Evolutionary conservation across 805 yeast genomes (phyloP).

Genomic region (Zygoascus ofunaensis): DNA sequence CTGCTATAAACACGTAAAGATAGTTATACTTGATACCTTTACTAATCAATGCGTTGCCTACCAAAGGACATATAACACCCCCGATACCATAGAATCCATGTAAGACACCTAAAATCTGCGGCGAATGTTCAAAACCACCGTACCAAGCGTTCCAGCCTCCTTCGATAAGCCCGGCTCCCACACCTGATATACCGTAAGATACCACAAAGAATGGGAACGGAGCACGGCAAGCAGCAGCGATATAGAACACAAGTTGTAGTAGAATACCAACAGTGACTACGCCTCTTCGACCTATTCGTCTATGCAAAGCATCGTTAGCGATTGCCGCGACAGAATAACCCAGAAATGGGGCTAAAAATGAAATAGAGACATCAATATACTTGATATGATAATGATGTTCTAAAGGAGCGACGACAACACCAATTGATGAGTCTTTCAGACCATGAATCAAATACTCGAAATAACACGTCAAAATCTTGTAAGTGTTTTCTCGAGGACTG

Average conservation of each 20-base stretch:
- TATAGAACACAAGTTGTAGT: constrained; percentile 33
- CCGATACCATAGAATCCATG: constrained; percentile 71
- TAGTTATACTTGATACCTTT: constrained; percentile 45
- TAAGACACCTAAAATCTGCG: constrained; percentile 48
- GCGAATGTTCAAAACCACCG: constrained; percentile 40
- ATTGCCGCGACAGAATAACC: constrained; percentile 52
- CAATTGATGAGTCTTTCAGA: constrained; percentile 51
- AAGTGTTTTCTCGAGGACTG: constrained; percentile 11
- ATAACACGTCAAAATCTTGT: constrained; percentile 10
- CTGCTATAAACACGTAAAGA: constrained; percentile 43
- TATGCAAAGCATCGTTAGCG: constrained; percentile 36
- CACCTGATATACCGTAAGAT: constrained; percentile 38
- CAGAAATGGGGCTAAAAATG: constrained; percentile 43
- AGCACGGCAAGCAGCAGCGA: constrained; percentile 33
- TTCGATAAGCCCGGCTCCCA: constrained; percentile 50
- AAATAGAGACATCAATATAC: constrained; percentile 39
- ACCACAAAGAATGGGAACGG: constrained; percentile 35
- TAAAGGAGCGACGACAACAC: constrained; percentile 47
- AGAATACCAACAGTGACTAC: constrained; percentile 31
- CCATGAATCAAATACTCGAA: constrained; percentile 41
- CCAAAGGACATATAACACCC: constrained; percentile 59
- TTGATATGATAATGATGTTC: constrained; percentile 40
- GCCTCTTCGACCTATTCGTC: constrained; percentile 40
- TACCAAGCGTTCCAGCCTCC: constrained; percentile 46
- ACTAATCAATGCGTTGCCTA: constrained; percentile 47